Conservation (phyloP, 129 eudicot genomes). For the Deinandra increscens region DNA sequence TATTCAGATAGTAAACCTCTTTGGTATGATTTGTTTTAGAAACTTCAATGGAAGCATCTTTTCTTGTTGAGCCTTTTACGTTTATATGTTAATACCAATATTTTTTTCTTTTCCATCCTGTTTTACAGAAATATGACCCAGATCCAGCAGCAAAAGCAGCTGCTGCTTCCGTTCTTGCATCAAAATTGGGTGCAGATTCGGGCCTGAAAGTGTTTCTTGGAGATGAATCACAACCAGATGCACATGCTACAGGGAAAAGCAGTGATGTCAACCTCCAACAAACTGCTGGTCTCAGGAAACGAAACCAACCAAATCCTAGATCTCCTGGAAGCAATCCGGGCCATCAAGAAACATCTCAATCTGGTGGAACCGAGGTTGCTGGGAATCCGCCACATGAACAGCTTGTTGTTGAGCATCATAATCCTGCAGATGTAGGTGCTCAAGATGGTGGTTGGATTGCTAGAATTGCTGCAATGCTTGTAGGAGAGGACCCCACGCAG, state of each 20-base stretch:
- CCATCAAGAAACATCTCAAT: slow-evolving; percentile 36
- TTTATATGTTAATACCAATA: not conserved
- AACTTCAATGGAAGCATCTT: not conserved
- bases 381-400: slow-evolving; percentile 41
- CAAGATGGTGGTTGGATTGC: slow-evolving; percentile 94
- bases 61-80: not conserved
- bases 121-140: slow-evolving; percentile 86
- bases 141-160: slow-evolving; percentile 98
- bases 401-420: slow-evolving; percentile 66
- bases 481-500: slow-evolving; percentile 95
- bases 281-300: slow-evolving; percentile 70
- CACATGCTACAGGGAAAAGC: slow-evolving; percentile 51
- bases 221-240: slow-evolving; percentile 48
- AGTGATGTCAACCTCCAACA: slow-evolving; percentile 58
- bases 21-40: not conserved
- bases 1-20: not conserved
- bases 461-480: slow-evolving; percentile 90
- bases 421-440: slow-evolving; percentile 44
- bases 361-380: slow-evolving; percentile 37
- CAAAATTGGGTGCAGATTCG: slow-evolving; percentile 83
- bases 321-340: slow-evolving; percentile 38
- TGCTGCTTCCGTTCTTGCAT: slow-evolving; percentile 87
- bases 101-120: slow-evolving; percentile 1
- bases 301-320: slow-evolving; percentile 55
- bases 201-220: slow-evolving; percentile 72